Base-by-base conservation (phyloP, 2,329 filamentous ascomycete genomes). In the Diaporthe amygdali region DNA sequence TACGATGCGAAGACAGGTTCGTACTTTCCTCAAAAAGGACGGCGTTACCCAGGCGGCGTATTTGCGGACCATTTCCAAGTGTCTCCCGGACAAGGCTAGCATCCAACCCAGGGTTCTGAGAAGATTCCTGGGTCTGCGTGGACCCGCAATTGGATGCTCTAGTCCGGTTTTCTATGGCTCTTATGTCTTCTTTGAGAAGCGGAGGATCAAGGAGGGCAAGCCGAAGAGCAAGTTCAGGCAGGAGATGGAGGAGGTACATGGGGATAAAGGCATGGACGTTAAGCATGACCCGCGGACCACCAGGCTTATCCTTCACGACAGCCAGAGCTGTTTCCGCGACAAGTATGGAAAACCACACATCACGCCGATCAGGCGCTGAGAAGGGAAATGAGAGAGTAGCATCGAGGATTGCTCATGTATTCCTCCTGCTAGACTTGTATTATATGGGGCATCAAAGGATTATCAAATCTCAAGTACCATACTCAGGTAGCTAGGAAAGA, bases 121-220 rank as follows among this genome's bases (percentile, higher is more conserved):
- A 25, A 77, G 81, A 22, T 91, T 90, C 77, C 81, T 87, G 46
- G 76, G 75, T 17, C 85, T 86, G 77, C 86, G 84, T 63, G 88
- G 88, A 0, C 72, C 85, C 0, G 78, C 76, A 20, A 77, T 79
- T 1, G 88, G 89, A 0, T 85, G 84, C 47, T 84, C 81, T 1
- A 84, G 78, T 56, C 73, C 74, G 9, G 79, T 87, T 3, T 90
- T 85, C 75, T 90, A 91, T 74, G 83, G 83, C 10, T 83, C 82
- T 0, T 91, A 90, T 77, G 84, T 89, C 32, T 89, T 85, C 76
- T 91, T 91, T 74, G 88, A 91, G 81, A 90, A 91, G 81, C 70
- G 87, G 74, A 79, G 88, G 20, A 78, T 90, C 69, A 82, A 82
- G 74, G 82, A 88, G 73, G 80, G 81, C 1, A 89, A 87, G 79